Conservation (phyloP, 345 rosid species). For the Moricandia arvensis region DNA sequence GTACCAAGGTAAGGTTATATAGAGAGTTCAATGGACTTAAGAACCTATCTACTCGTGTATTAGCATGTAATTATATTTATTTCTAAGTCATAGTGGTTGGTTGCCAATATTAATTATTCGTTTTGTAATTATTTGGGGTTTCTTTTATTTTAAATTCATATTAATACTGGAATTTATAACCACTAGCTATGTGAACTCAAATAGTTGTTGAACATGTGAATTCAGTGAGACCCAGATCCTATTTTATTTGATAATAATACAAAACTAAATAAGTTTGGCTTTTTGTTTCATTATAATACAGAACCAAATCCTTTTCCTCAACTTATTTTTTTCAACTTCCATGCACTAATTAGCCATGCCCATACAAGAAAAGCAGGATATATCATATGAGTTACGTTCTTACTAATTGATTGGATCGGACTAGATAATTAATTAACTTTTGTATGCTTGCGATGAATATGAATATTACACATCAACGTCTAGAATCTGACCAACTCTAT, state of each 20-base stretch:
- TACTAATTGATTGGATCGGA: neutral
- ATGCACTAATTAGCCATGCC: neutral
- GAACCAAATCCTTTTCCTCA: neutral
- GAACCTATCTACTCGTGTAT: constrained; percentile 16
- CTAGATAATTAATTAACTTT: neutral
- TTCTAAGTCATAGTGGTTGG: constrained; percentile 32
- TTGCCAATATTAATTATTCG: constrained; percentile 15
- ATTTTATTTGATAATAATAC: neutral
- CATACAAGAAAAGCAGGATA: neutral
- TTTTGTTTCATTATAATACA: neutral
- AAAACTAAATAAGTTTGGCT: neutral
- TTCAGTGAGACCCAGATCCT: constrained; percentile 13
- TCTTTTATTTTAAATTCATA: constrained; percentile 5
- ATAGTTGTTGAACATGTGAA: constrained; percentile 32
- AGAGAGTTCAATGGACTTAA: constrained; percentile 20
- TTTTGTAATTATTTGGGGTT: neutral
- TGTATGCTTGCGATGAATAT: constrained; percentile 1
- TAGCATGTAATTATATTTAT: constrained; percentile 11
- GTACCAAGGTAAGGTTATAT: constrained; percentile 26
- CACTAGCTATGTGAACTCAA: constrained; percentile 31
- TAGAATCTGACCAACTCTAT: constrained; percentile 12
- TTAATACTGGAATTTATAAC: constrained; percentile 8
- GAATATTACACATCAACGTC: constrained; percentile 22
- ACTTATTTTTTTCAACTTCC: neutral
- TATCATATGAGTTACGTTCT: constrained; percentile 7